Base-by-base conservation (phyloP, 2,329 filamentous ascomycete genomes). In the Penicillium decumbens region DNA sequence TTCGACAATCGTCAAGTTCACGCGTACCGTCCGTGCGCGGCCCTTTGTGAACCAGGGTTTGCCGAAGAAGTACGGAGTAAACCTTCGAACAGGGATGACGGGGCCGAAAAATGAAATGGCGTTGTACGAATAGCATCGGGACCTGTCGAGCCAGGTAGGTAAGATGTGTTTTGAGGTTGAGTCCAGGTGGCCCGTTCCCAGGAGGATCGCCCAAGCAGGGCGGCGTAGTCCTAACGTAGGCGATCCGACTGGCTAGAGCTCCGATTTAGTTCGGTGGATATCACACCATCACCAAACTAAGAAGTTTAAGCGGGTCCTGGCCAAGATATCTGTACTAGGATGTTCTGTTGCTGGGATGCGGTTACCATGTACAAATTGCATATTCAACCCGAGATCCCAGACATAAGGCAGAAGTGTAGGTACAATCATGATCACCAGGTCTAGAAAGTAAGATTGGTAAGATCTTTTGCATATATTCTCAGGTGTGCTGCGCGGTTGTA, bases 171-270 rank as follows among this genome's bases (percentile, higher is more conserved):
- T 55, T 44, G 25, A 27, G 37, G 47, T 23, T 46, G 51, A 53
- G 50, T 48, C 44, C 42, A 29, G 47, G 10, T 41, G 41, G 28
- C 18, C 4, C n/a, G 28, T 29, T 43, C 45, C 32, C 32, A 35
- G 10, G 23, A 23, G 43, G 48, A 53, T 54, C 41, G 45, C 32
- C 47, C 42, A 45, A 40, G 40, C 46, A 39, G 15, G 24, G 13
- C 18, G 32, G 13, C 20, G 28, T 42, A 40, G 13, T 45, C 51
- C 33, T 7, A 49, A 50, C 37, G 49, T 46, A 41, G 39, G 33
- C 30, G 45, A 54, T 48, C 47, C 57, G 45, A 60, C 52, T 60
- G 57, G 58, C 42, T 33, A 49, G 52, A 45, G 24, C 25, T 18
- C 37, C 35, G 51, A 52, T 56, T 46, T 50, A 55, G 45, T 42